These are phyloP conservation scores for Ogataea dorogensis DNA, from an alignment of 805 yeast species.

Conservation along the genomic window DNA sequence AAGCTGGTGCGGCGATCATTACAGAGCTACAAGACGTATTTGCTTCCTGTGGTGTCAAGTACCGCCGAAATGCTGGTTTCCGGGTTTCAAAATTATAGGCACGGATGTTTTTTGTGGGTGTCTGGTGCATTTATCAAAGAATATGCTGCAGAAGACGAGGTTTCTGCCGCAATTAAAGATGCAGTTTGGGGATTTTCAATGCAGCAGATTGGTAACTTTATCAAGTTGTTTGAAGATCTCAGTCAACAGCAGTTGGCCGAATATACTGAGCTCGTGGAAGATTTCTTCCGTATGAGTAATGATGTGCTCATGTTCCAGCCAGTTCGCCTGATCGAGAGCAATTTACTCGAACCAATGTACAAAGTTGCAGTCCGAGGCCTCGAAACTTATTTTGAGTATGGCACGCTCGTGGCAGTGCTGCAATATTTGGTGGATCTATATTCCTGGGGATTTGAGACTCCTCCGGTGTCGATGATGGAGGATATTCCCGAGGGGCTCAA, in stretches of 20 bases:
- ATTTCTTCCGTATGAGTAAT: slow-evolving; percentile 76
- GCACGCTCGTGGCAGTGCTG: slow-evolving; percentile 65
- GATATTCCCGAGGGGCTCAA: slow-evolving; percentile 55
- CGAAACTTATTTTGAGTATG: slow-evolving; percentile 57
- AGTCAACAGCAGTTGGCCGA: slow-evolving; percentile 27
- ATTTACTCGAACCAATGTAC: slow-evolving; percentile 49
- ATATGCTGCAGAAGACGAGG: slow-evolving; percentile 53
- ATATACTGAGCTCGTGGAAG: slow-evolving; percentile 75
- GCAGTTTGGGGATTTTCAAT: slow-evolving; percentile 74
- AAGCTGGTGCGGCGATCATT: slow-evolving; percentile 66
- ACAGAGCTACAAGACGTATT: slow-evolving; percentile 56
- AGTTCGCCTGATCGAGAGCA: slow-evolving; percentile 44
- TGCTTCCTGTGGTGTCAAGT: slow-evolving; percentile 58
- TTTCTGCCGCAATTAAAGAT: slow-evolving; percentile 41
- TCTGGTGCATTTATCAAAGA: slow-evolving; percentile 80
- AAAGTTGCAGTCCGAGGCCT: slow-evolving; percentile 58
- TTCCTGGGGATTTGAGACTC: slow-evolving; percentile 78
- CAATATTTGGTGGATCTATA: slow-evolving; percentile 79
- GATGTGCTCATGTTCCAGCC: slow-evolving; percentile 79
- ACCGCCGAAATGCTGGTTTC: slow-evolving; percentile 65
- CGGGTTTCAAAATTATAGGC: slow-evolving; percentile 67
- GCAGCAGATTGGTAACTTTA: slow-evolving; percentile 61
- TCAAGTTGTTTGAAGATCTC: slow-evolving; percentile 38
- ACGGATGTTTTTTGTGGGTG: slow-evolving; percentile 88
- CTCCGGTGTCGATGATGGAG: slow-evolving; percentile 71